These are phyloP conservation scores for Colletotrichum agaves DNA, from an alignment of 2,329 filamentous ascomycete species.

Conservation along the genomic window DNA sequence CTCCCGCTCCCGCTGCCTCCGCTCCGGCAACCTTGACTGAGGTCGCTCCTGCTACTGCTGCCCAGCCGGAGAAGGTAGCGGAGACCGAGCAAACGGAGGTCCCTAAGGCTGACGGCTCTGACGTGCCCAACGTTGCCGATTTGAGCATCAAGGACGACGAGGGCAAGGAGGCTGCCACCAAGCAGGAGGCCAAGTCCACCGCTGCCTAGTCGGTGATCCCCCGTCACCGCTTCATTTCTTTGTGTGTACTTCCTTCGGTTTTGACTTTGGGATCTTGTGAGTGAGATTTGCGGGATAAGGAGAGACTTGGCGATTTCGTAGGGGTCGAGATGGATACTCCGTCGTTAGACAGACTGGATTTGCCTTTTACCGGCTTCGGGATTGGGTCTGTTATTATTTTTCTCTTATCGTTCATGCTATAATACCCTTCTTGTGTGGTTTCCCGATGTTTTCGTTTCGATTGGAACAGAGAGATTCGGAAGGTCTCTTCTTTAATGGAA, in stretches of 20 bases:
- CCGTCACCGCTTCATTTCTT: not conserved
- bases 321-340: slow-evolving; percentile 7
- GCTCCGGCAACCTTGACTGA: slow-evolving; percentile 5
- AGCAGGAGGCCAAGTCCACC: slow-evolving; percentile 23
- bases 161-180: slow-evolving; percentile 13
- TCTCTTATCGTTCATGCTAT: slow-evolving; percentile 34
- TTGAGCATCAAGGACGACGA: slow-evolving; percentile 31
- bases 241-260: not conserved
- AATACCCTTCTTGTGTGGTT: slow-evolving; percentile 37
- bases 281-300: not conserved
- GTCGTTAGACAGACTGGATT: slow-evolving; percentile 12
- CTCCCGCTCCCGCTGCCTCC: slow-evolving; percentile 22
- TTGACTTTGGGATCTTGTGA: slow-evolving; percentile 5
- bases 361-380: slow-evolving; percentile 5
- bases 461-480: slow-evolving; percentile 14
- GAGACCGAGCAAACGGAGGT: slow-evolving; percentile 29
- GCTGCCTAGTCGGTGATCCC: slow-evolving; percentile 5
- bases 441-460: slow-evolving; percentile 11
- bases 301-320: not conserved
- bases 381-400: not conserved
- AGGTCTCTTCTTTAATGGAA: slow-evolving; percentile 3
- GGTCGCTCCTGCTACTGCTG: not conserved
- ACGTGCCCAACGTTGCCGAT: slow-evolving; percentile 21
- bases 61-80: slow-evolving; percentile 11
- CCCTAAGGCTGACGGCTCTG: slow-evolving; percentile 30